These are phyloP conservation scores for Penicillium sp. DNA, from an alignment of 2,329 filamentous ascomycete species.

Conservation along the genomic window DNA sequence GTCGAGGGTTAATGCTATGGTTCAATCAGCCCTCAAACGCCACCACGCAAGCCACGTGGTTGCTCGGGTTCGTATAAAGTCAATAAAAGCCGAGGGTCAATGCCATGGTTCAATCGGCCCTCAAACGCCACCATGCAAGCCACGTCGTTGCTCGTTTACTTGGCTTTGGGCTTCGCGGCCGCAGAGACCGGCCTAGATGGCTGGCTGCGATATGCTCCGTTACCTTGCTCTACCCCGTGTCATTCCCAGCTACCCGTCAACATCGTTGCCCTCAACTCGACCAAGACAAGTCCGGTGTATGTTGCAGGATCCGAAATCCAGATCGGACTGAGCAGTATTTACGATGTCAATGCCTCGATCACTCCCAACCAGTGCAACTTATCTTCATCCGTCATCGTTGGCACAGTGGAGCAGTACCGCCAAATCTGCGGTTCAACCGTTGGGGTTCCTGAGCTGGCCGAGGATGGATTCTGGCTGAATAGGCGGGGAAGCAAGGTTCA, in stretches of 20 bases:
- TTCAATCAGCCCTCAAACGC: background rate
- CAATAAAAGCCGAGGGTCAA: background rate
- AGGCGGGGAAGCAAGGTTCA: constrained; percentile 46
- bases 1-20: background rate
- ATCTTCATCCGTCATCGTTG: constrained; percentile 28
- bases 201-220: constrained; percentile 65
- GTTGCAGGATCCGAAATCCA: constrained; percentile 62
- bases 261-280: constrained; percentile 58
- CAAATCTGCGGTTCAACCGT: constrained; percentile 19
- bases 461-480: constrained; percentile 58
- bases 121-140: background rate
- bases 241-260: constrained; percentile 47
- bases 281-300: constrained; percentile 57
- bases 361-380: constrained; percentile 22
- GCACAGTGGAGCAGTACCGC: constrained; percentile 33
- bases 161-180: constrained; percentile 15
- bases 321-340: constrained; percentile 58
- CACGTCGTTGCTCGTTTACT: constrained; percentile 5
- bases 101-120: background rate
- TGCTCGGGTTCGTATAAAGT: background rate
- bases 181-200: constrained; percentile 63
- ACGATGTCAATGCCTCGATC: constrained; percentile 50
- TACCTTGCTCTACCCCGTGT: constrained; percentile 44
- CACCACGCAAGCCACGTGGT: background rate
- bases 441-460: constrained; percentile 27